These are phyloP conservation scores for Filosporella fistucella DNA, from an alignment of 495 filamentous ascomycete species.

Conservation along the genomic window DNA sequence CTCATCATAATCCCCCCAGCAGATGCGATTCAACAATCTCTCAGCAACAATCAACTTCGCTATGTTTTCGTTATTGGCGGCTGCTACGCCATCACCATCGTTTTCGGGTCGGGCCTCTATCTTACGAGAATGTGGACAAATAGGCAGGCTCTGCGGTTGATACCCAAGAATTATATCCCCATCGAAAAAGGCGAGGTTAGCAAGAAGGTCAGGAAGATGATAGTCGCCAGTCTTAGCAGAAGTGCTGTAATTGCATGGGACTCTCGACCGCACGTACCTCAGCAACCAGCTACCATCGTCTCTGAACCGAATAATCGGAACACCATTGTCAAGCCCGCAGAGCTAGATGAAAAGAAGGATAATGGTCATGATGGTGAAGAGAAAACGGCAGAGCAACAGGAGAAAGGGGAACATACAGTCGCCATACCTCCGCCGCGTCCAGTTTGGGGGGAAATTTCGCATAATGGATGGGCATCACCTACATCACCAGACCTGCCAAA, in stretches of 20 bases:
- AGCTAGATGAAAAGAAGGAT: conserved; percentile 1
- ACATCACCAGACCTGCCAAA: conserved; percentile 67
- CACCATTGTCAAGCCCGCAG: background rate
- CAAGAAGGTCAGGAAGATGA: conserved; percentile 67
- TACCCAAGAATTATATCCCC: conserved; percentile 81
- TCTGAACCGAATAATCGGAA: conserved; percentile 10
- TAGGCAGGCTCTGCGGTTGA: conserved; percentile 68
- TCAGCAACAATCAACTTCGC: conserved; percentile 55
- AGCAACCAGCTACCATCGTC: conserved; percentile 2
- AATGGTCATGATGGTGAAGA: background rate
- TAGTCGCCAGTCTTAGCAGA: conserved; percentile 62
- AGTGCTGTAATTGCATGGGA: conserved; percentile 82
- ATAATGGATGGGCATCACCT: conserved; percentile 88
- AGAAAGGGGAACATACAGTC: conserved; percentile 13
- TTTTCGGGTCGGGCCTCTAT: conserved; percentile 74
- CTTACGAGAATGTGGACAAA: conserved; percentile 84
- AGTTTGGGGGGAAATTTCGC: conserved; percentile 72
- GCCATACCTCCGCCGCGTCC: conserved; percentile 10
- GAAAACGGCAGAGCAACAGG: background rate
- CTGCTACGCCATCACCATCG: conserved; percentile 68
- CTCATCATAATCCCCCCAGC: conserved; percentile 78
- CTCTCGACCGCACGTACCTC: conserved; percentile 46
- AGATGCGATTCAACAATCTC: conserved; percentile 78
- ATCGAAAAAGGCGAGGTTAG: conserved; percentile 74
- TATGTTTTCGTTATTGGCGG: conserved; percentile 84